Evolutionary conservation across 495 filamentous ascomycete species (phyloP).

Genomic region (Trichoderma asperelloides): DNA sequence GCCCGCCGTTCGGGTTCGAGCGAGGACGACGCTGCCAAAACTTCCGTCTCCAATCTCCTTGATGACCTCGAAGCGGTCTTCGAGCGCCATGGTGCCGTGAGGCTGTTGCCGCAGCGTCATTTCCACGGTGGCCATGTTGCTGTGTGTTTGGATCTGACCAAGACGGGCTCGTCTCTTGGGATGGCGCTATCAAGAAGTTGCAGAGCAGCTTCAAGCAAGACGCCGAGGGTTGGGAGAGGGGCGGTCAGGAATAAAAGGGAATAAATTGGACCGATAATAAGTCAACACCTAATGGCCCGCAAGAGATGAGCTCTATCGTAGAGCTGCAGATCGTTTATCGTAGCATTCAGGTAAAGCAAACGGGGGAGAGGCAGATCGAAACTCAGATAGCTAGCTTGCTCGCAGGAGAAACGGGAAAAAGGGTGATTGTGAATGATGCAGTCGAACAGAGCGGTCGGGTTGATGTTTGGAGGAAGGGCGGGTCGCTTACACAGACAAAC

Average conservation of each 20-base stretch:
- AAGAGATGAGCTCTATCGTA: constrained; percentile 21
- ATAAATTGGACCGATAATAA: neutral
- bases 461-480: neutral
- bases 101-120: constrained; percentile 66
- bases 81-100: constrained; percentile 41
- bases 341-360: constrained; percentile 25
- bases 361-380: neutral
- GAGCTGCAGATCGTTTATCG: constrained; percentile 25
- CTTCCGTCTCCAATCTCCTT: constrained; percentile 99
- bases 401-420: neutral
- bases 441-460: neutral
- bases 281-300: constrained; percentile 3
- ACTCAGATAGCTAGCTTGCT: neutral
- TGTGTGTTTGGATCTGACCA: neutral
- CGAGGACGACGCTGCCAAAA: constrained; percentile 92
- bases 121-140: constrained; percentile 2
- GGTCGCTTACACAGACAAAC: neutral
- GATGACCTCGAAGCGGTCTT: constrained; percentile 90
- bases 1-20: constrained; percentile 81
- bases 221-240: neutral
- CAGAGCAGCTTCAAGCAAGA: neutral
- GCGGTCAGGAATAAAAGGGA: neutral
- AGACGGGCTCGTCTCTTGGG: neutral
- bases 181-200: neutral
- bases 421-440: neutral